A percentile compares a stretch with the other conserved stretches of the same genome.
These are phyloP conservation scores for Aureobasidium sp. DNA, from an alignment of 2,329 filamentous ascomycete genomes.

Conservation along the genomic window DNA sequence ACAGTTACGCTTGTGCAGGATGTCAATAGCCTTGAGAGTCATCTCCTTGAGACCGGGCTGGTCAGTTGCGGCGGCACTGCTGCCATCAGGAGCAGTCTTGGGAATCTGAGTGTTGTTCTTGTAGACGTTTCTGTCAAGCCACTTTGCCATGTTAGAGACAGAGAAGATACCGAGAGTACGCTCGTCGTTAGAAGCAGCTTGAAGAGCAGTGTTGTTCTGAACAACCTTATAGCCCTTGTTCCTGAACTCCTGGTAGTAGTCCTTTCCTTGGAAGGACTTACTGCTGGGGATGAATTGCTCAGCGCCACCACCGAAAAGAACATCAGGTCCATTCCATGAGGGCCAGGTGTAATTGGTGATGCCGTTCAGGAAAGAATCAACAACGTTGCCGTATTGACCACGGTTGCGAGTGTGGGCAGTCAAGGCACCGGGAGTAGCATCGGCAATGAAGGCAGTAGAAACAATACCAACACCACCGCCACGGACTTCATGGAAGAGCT, in stretches of 20 bases:
- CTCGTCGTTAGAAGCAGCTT: conserved; percentile 49
- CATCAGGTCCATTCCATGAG: conserved; percentile 65
- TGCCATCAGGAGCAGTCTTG: conserved; percentile 63
- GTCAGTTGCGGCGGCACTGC: conserved; percentile 58
- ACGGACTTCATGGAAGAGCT: conserved; percentile 65
- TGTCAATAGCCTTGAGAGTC: conserved; percentile 79
- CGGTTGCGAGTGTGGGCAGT: conserved; percentile 67
- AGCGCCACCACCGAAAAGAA: conserved; percentile 74
- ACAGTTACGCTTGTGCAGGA: conserved; percentile 58
- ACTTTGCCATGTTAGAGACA: conserved; percentile 68
- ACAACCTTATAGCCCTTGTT: conserved; percentile 66
- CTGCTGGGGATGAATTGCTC: conserved; percentile 63
- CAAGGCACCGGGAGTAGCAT: conserved; percentile 74
- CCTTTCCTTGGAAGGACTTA: conserved; percentile 59
- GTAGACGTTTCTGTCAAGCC: conserved; percentile 81
- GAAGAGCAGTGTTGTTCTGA: conserved; percentile 66
- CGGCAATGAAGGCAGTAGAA: conserved; percentile 72
- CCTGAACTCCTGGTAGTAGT: conserved; percentile 66
- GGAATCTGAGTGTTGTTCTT: conserved; percentile 59
- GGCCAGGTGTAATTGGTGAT: conserved; percentile 78
- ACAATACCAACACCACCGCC: conserved; percentile 57
- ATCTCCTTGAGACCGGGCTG: conserved; percentile 82
- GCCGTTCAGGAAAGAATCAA: conserved; percentile 70
- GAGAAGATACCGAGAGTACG: conserved; percentile 73
- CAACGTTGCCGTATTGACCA: conserved; percentile 60